Conservation (phyloP, 768 basidiomycete genomes). For the Auriscalpium vulgare region DNA sequence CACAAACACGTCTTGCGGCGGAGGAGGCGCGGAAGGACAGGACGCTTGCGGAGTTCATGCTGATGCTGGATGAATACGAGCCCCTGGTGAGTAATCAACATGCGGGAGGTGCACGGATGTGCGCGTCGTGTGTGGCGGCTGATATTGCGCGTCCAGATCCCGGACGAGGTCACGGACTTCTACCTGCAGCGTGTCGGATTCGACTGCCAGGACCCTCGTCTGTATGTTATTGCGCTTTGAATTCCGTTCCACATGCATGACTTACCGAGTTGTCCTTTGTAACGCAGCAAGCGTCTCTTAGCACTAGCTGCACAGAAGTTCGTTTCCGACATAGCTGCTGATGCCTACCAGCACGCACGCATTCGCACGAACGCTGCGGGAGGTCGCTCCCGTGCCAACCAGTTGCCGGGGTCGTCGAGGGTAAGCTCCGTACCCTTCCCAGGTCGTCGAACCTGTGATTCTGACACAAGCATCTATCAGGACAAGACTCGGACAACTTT, state of each 20-base stretch:
- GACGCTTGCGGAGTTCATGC: slow-evolving; percentile 86
- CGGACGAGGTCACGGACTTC: slow-evolving; percentile 95
- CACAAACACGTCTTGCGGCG: slow-evolving; percentile 57
- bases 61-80: slow-evolving; percentile 96
- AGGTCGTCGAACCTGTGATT: not conserved
- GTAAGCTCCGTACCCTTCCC: slow-evolving; percentile 29
- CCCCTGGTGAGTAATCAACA: slow-evolving; percentile 56
- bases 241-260: too few species aligned
- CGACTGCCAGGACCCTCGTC: slow-evolving; percentile 86
- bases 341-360: slow-evolving; percentile 96
- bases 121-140: not conserved
- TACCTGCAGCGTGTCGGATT: slow-evolving; percentile 95
- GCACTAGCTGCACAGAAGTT: slow-evolving; percentile 97
- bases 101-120: not conserved
- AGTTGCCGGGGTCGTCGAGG: slow-evolving; percentile 56
- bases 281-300: slow-evolving; percentile 78
- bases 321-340: slow-evolving; percentile 91
- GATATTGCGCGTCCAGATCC: slow-evolving; percentile 51
- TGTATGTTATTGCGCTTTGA: slow-evolving; percentile 43
- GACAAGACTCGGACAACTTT: slow-evolving; percentile 90
- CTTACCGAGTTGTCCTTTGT: not conserved
- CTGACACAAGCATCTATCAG: slow-evolving; percentile 26
- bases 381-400: slow-evolving; percentile 59
- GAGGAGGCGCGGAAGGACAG: slow-evolving; percentile 85
- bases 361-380: slow-evolving; percentile 84